Conservation (phyloP, 2,329 filamentous ascomycete genomes). For the Coleophoma crateriformis region DNA sequence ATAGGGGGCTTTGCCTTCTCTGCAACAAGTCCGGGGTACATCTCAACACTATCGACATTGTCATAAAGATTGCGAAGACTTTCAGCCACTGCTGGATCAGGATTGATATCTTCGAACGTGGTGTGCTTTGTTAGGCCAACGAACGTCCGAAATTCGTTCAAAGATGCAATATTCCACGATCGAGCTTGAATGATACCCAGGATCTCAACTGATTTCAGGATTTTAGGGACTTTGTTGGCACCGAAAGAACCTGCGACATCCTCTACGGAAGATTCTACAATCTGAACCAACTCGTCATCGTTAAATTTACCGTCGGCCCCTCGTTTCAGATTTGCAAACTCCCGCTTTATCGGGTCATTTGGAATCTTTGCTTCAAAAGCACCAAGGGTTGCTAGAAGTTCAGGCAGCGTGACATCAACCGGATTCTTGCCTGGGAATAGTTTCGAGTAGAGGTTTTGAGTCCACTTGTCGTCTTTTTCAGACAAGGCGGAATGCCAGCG, state of each 20-base stretch:
- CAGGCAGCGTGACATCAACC: slow-evolving; percentile 46
- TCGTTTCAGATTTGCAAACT: slow-evolving; percentile 62
- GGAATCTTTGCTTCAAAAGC: slow-evolving; percentile 57
- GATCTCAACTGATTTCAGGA: slow-evolving; percentile 72
- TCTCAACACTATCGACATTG: slow-evolving; percentile 47
- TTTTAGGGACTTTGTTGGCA: slow-evolving; percentile 65
- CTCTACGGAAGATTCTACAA: slow-evolving; percentile 64
- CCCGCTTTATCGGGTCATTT: slow-evolving; percentile 62
- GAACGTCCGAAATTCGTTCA: slow-evolving; percentile 83
- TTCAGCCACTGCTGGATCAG: slow-evolving; percentile 64
- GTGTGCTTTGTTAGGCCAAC: slow-evolving; percentile 72
- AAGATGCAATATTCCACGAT: slow-evolving; percentile 64
- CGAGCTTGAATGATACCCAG: slow-evolving; percentile 74
- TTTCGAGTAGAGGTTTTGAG: slow-evolving; percentile 60
- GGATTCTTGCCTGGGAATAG: slow-evolving; percentile 50
- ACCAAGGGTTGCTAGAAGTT: slow-evolving; percentile 57
- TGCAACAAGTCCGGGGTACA: slow-evolving; percentile 64
- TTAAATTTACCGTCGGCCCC: slow-evolving; percentile 62
- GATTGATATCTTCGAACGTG: slow-evolving; percentile 79
- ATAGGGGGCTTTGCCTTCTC: slow-evolving; percentile 49
- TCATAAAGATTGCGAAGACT: slow-evolving; percentile 65
- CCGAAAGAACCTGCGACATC: slow-evolving; percentile 70
- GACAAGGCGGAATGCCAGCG: slow-evolving; percentile 80
- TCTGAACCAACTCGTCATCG: slow-evolving; percentile 71
- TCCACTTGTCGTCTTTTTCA: slow-evolving; percentile 74